Base-by-base conservation (phyloP, 2,329 filamentous ascomycete genomes). In the Colletotrichum zoysiae region DNA sequence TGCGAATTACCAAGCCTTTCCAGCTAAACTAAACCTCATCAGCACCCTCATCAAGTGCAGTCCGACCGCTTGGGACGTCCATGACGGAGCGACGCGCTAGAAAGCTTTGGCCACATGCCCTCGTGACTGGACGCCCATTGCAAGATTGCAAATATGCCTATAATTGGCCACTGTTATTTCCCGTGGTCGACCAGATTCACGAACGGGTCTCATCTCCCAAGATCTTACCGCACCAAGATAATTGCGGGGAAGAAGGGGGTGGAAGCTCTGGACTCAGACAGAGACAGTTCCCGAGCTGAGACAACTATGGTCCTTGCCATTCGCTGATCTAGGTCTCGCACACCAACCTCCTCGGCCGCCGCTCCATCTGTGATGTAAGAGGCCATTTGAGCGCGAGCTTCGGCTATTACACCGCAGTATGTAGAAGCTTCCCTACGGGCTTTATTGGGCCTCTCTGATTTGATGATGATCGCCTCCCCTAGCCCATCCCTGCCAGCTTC, bases 161-260 rank as follows among this genome's bases (percentile, higher is more conserved):
- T 40, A 69, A 63, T 30, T 68, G 65, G 69, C 58, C 30, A 65
- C 44, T 53, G 65, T 59, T 48, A 59, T 69, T 70, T 72, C 59
- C 59, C 65, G 48, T 55, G 50, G 53, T 57, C 66, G 65, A 63
- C 51, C 56, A 30, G 38, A 51, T n/a, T 63, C 53, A 38, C 55
- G 46, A 50, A 60, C 59, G 53, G 46, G 60, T 70, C 70, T 60
- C 60, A 70, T 35, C 26, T 56, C 61, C 65, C 55, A 58, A 58
- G 26, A 70, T 69, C 60, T 57, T 59, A 61, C 65, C 70, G 18
- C 65, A 50, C 53, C 46, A 55, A 70, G 48, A 55, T 40, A 71
- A 40, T 69, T 72, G 70, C 70, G 70, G 70, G 70, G 70, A 72
- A 67, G 48, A 61, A 72, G 59, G 69, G 59, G 70, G 65, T 64